Base-by-base conservation (phyloP, 306 rosid species). In the Quillaja saponaria region DNA sequence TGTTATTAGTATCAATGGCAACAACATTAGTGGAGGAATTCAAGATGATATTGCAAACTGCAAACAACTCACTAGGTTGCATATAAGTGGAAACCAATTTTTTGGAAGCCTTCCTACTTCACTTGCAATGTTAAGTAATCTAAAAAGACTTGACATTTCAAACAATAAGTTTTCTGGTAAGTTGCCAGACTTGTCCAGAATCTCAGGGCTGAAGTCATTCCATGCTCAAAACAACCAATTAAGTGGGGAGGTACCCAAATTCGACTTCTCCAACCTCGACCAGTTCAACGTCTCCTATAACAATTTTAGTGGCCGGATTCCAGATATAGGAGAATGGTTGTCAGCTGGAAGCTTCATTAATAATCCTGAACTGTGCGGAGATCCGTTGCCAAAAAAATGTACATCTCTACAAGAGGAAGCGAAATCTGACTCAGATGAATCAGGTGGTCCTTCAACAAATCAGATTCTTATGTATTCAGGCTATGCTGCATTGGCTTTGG, bases 321-420 rank as follows among this genome's bases (percentile, higher is more conserved):
- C 85, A 4, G 64, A 71, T 13, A 71, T 49, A 1, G 57, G 52
- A 6, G 80, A 87, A 16, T 13, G 53, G 57, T 67, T 85, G 61
- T 8, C 19, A 28, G 73, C 64, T 25, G 80, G 72, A 9, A 85
- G 87, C 68, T 87, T 87, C 71, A 45, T 64, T 35, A 90, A 89
- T 5, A 91, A 87, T 66, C 85, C 87, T 50, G 42, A 42, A 19
- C 76, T 85, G n/a, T 87, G 95, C 53, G 95, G 87, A 46, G 50
- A 69, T 61, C 91, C 95, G 35, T 57, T 74, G 56, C 74, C 75
- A 14, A 70, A 58, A 5, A 72, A 69, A 19, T 91, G 90, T 25
- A 14, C 81, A 4, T 3, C 66, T 55, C 45, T 15, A 46, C 4
- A 16, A 15, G 11, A 11, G 3, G 40, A 33, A 14, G 49, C 34